These are phyloP conservation scores for Pythium aphanidermatum DNA, from an alignment of 352 stramenopile species.

Conservation along the genomic window DNA sequence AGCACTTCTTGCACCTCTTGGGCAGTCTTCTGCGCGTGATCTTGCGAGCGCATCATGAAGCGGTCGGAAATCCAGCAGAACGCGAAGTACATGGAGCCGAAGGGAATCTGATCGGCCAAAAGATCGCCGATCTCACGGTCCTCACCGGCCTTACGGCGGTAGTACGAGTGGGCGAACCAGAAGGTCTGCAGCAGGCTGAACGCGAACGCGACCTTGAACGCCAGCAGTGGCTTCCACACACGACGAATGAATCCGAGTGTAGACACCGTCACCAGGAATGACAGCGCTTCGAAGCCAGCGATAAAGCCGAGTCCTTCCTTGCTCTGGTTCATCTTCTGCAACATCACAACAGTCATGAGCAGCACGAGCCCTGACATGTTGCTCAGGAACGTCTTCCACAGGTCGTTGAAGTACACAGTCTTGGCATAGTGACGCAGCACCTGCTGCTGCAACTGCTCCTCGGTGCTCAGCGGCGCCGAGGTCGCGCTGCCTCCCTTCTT, in stretches of 20 bases:
- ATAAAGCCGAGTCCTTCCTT: slow-evolving; percentile 43
- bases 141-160: slow-evolving; percentile 36
- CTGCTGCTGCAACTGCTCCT: slow-evolving; percentile 52
- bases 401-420: slow-evolving; percentile 82
- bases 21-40: slow-evolving; percentile 54
- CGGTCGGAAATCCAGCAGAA: slow-evolving; percentile 75
- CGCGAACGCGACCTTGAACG: slow-evolving; percentile 74
- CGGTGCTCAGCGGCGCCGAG: too few species aligned
- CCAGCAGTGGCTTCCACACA: slow-evolving; percentile 49
- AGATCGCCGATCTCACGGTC: slow-evolving; percentile 51
- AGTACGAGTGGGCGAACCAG: slow-evolving; percentile 56
- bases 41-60: slow-evolving; percentile 72
- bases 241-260: slow-evolving; percentile 65
- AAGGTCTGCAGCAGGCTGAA: slow-evolving; percentile 65
- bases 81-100: slow-evolving; percentile 69
- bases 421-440: slow-evolving; percentile 76
- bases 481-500: too few species aligned
- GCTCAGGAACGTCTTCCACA: slow-evolving; percentile 78
- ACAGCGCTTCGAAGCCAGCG: slow-evolving; percentile 55
- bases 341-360: slow-evolving; percentile 54
- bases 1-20: slow-evolving; percentile 53
- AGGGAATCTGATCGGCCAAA: slow-evolving; percentile 49
- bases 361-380: slow-evolving; percentile 67
- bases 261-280: slow-evolving; percentile 39
- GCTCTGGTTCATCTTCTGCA: slow-evolving; percentile 53